A percentile compares a stretch with the other conserved stretches of the same genome.
Conservation (phyloP, 768 basidiomycete species). For the Psilocybe cubensis region DNA sequence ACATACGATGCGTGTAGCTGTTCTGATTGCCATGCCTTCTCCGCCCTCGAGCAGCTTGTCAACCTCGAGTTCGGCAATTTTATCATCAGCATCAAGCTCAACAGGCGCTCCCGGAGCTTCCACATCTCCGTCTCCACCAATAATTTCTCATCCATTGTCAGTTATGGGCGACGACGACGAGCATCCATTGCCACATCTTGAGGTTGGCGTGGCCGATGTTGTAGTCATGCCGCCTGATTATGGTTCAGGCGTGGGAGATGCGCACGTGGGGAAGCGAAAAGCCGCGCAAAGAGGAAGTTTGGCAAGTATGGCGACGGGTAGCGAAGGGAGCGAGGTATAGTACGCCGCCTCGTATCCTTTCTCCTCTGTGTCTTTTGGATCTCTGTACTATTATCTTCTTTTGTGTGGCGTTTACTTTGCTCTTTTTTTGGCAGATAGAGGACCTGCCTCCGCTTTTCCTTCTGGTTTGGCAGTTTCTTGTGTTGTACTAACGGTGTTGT, state of each 20-base stretch:
- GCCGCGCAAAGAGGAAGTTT: background rate
- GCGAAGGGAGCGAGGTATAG: background rate
- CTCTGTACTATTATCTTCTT: background rate
- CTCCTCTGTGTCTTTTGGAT: background rate
- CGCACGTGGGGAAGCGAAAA: background rate
- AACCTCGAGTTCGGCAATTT: background rate
- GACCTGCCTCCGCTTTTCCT: background rate
- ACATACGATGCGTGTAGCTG: slow-evolving; percentile 29
- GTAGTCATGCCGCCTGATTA: slow-evolving; percentile 15
- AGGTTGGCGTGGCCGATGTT: slow-evolving; percentile 35
- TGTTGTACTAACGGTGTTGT: too few species aligned
- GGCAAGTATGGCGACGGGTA: slow-evolving; percentile 1
- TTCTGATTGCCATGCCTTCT: slow-evolving; percentile 38
- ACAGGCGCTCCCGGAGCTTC: background rate
- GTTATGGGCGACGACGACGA: slow-evolving; percentile 13
- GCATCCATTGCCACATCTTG: slow-evolving; percentile 31
- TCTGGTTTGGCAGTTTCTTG: background rate
- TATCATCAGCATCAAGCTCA: background rate
- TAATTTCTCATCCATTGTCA: background rate
- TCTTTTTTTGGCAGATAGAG: background rate
- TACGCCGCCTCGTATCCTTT: background rate
- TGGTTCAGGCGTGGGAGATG: background rate
- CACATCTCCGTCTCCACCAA: background rate
- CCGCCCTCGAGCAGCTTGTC: slow-evolving; percentile 3
- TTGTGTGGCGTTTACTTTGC: background rate